A percentile compares a stretch with the other conserved stretches of the same genome.
Evolutionary conservation across 2,329 filamentous ascomycete genomes (phyloP).

Genomic region (Paracoccidioides brasiliensis): DNA sequence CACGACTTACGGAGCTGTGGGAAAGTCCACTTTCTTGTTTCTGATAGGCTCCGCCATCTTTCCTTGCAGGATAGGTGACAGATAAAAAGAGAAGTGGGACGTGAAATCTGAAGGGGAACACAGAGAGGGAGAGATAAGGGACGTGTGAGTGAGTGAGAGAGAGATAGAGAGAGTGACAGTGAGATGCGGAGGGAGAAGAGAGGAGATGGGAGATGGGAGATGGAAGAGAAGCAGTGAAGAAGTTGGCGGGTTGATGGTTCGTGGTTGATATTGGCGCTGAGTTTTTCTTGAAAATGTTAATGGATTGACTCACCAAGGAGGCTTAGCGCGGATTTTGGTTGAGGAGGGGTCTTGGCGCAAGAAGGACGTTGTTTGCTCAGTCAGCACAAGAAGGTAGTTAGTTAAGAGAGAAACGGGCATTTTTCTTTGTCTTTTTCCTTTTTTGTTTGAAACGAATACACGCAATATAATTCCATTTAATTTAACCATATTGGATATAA

Average conservation of each 20-base stretch:
- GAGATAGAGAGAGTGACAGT: slow-evolving; percentile 4
- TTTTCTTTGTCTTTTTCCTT: too few relatives aligned
- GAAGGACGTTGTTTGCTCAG: too few relatives aligned
- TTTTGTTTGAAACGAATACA: too few relatives aligned
- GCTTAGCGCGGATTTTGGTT: slow-evolving; percentile 27
- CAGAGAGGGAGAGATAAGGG: too few relatives aligned
- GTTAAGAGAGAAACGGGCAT: too few relatives aligned
- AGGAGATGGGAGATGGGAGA: slow-evolving; percentile 9
- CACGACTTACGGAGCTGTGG: slow-evolving; percentile 49
- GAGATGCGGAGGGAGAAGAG: slow-evolving; percentile 14
- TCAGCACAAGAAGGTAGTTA: too few relatives aligned
- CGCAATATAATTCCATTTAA: too few relatives aligned
- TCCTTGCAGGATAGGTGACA: slow-evolving; percentile 6
- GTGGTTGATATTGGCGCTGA: background rate
- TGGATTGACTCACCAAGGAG: slow-evolving; percentile 25
- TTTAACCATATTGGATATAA: too few relatives aligned
- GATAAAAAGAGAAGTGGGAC: slow-evolving; percentile 11
- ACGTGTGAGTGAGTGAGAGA: slow-evolving; percentile 10
- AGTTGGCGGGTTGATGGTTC: slow-evolving; percentile 11
- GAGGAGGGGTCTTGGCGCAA: slow-evolving; percentile 28
- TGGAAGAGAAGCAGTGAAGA: slow-evolving; percentile 11
- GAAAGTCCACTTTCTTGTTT: slow-evolving; percentile 51
- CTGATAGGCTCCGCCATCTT: slow-evolving; percentile 56
- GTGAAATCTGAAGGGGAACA: too few relatives aligned
- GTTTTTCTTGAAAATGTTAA: too few relatives aligned